Evolutionary conservation across 176 grass and related monocot genomes (phyloP).

Genomic region (Saccharum spontaneum): DNA sequence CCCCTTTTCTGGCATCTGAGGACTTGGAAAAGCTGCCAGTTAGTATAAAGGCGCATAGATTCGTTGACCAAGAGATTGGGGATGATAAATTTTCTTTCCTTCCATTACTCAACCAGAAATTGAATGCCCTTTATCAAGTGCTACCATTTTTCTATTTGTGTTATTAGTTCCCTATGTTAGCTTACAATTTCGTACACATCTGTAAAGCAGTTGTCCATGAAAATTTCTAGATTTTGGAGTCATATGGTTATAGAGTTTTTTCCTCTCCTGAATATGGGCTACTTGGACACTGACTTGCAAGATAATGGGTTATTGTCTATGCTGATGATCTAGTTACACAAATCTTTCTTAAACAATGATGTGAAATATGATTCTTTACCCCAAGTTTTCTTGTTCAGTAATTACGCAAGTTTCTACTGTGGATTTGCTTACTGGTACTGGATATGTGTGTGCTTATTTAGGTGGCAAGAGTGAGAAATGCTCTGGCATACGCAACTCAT

Average conservation of each 20-base stretch:
- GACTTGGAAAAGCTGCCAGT: background rate
- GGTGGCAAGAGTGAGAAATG: conserved; percentile 96
- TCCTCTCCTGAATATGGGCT: background rate
- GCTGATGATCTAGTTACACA: background rate
- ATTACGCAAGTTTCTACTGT: conserved; percentile 20
- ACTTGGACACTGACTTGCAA: background rate
- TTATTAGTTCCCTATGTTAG: background rate
- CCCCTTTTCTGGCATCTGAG: background rate
- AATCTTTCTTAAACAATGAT: conserved; percentile 2
- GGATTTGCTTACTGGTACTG: conserved; percentile 35
- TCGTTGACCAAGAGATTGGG: conserved; percentile 7
- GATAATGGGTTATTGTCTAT: background rate
- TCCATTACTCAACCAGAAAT: background rate
- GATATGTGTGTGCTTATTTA: conserved; percentile 50
- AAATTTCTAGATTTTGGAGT: conserved; percentile 8
- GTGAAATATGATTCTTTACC: background rate
- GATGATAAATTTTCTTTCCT: background rate
- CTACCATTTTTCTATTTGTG: background rate
- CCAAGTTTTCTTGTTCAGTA: background rate
- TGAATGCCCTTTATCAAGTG: background rate
- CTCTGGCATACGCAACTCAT: conserved; percentile 89
- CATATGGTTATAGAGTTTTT: background rate
- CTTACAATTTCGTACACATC: conserved; percentile 5
- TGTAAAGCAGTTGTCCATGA: background rate
- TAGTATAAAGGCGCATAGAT: conserved; percentile 7